Conservation (phyloP, 2,329 filamentous ascomycete genomes). For the Pseudopyricularia javanii region DNA sequence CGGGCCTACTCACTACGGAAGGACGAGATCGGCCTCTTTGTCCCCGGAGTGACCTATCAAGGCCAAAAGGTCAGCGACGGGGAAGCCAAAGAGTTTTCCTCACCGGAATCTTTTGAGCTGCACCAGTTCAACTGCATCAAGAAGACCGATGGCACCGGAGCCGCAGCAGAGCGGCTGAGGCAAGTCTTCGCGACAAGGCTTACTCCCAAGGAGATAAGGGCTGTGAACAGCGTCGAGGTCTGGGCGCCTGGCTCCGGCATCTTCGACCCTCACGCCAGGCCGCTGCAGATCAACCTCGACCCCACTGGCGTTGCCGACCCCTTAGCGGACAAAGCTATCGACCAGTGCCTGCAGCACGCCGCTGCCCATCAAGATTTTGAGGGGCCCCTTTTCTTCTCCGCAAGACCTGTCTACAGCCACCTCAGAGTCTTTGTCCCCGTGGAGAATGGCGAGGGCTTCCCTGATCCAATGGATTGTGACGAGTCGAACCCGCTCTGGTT, state of each 20-base stretch:
- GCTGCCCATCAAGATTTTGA: neutral
- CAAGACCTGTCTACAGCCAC: slow-evolving; percentile 8
- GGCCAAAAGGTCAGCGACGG: neutral
- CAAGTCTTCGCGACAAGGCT: neutral
- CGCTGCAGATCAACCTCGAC: neutral
- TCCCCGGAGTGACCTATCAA: neutral
- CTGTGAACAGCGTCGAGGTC: neutral
- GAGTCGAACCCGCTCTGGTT: no score
- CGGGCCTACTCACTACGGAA: neutral
- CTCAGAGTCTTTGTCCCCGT: slow-evolving; percentile 4
- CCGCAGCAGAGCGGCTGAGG: neutral
- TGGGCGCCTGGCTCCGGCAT: slow-evolving; percentile 3
- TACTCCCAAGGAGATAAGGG: neutral
- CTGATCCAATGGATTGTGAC: no score
- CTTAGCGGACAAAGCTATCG: neutral
- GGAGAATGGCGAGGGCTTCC: neutral
- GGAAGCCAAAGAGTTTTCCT: neutral
- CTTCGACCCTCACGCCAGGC: neutral
- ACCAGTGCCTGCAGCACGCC: neutral
- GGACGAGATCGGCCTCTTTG: neutral
- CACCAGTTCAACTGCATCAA: neutral
- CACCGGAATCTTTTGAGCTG: neutral
- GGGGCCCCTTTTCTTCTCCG: neutral
- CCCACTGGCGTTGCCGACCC: neutral
- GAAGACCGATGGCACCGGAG: neutral